These are phyloP conservation scores for Zea luxurians DNA, from an alignment of 176 grass and related monocot species.

Conservation along the genomic window DNA sequence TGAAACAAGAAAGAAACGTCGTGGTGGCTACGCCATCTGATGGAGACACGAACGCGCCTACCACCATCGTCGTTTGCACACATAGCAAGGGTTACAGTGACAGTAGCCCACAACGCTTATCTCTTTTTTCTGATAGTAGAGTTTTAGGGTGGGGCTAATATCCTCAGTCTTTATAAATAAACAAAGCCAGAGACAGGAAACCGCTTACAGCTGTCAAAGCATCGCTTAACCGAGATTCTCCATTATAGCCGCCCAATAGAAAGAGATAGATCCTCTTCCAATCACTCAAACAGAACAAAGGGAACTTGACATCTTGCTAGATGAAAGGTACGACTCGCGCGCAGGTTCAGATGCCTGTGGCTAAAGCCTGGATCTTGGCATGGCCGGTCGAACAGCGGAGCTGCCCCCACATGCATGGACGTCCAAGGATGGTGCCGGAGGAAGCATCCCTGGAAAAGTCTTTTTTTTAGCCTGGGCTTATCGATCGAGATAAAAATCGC, in stretches of 20 bases:
- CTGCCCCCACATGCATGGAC: too few relatives aligned
- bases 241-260: not conserved
- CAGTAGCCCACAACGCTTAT: not conserved
- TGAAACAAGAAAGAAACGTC: not conserved
- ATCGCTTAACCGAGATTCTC: not conserved
- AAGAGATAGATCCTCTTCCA: not conserved
- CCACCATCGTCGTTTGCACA: not conserved
- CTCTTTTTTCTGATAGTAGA: too few relatives aligned
- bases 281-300: not conserved
- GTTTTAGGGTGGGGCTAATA: too few relatives aligned
- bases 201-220: not conserved
- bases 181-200: too few relatives aligned
- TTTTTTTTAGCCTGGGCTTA: too few relatives aligned
- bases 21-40: not conserved
- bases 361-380: too few relatives aligned
- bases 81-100: conserved; percentile 7
- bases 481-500: too few relatives aligned
- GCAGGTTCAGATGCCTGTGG: not conserved
- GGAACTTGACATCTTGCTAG: not conserved
- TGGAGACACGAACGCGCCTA: not conserved
- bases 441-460: too few relatives aligned
- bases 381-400: too few relatives aligned
- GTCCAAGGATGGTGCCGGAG: too few relatives aligned
- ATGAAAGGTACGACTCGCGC: not conserved
- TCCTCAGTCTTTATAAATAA: too few relatives aligned